Evolutionary conservation across 352 stramenopile species (phyloP).

Genomic region (Globisporangium alternatum): DNA sequence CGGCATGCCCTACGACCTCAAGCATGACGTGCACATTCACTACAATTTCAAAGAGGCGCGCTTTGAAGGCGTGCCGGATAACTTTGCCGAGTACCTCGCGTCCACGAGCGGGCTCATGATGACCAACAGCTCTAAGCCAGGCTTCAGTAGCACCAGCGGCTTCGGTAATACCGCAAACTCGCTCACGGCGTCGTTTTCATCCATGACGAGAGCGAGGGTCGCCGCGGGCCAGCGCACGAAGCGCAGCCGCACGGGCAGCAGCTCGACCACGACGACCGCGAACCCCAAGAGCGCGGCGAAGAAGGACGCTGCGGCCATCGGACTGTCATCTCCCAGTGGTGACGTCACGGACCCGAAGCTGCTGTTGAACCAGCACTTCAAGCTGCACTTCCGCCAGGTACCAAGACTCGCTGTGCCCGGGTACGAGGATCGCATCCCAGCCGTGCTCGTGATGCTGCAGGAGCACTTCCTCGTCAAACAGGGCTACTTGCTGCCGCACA

Average conservation of each 20-base stretch:
- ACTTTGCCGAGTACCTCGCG: constrained; percentile 74
- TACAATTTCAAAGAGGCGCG: constrained; percentile 87
- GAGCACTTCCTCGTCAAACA: constrained; percentile 72
- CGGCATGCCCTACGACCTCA: constrained; percentile 67
- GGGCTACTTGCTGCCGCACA: constrained; percentile 66
- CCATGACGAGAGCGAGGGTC: constrained; percentile 1
- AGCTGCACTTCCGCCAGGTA: constrained; percentile 70
- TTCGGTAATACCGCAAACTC: constrained; percentile 10
- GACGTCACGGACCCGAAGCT: constrained; percentile 30
- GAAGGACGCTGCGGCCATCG: constrained; percentile 6
- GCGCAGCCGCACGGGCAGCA: constrained; percentile 42
- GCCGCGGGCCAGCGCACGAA: constrained; percentile 18
- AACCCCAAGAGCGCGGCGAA: constrained; percentile 7
- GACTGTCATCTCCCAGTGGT: neutral
- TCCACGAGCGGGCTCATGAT: constrained; percentile 17
- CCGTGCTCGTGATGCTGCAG: constrained; percentile 85
- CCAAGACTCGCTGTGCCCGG: constrained; percentile 54
- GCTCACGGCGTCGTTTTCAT: constrained; percentile 14
- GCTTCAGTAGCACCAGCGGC: neutral
- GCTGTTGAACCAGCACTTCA: constrained; percentile 86
- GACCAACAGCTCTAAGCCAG: constrained; percentile 1
- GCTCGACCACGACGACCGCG: constrained; percentile 23
- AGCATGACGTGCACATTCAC: constrained; percentile 82
- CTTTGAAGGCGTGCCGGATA: constrained; percentile 81
- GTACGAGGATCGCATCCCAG: constrained; percentile 79